Evolutionary conservation across 1,284 basidiomycete species (phyloP).

Genomic region (Pascua guehoae): DNA sequence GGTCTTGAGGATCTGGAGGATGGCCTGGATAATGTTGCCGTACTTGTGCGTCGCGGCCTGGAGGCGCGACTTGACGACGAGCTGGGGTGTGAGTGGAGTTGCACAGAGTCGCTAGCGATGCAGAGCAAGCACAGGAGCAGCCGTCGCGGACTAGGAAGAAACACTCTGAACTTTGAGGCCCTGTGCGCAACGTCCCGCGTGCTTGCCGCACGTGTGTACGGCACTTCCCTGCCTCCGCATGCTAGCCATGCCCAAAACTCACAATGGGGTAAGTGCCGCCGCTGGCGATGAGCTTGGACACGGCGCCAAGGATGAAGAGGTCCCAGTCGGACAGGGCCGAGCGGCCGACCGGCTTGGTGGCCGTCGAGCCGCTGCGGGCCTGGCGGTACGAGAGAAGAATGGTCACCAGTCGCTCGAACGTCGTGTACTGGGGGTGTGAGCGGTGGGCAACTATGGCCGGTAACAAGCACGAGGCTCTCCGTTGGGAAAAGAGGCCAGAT

Average conservation of each 20-base stretch:
- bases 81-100: slow-evolving; percentile 17
- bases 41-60: slow-evolving; percentile 52
- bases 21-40: slow-evolving; percentile 43
- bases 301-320: slow-evolving; percentile 82
- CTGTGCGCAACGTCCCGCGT: background rate
- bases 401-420: slow-evolving; percentile 68
- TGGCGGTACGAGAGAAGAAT: slow-evolving; percentile 33
- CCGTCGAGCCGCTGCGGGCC: slow-evolving; percentile 51
- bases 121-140: background rate
- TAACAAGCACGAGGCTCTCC: background rate
- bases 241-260: slow-evolving; percentile 16
- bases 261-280: slow-evolving; percentile 49
- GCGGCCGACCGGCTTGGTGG: slow-evolving; percentile 46
- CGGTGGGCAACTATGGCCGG: too few species aligned
- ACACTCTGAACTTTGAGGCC: too few species aligned
- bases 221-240: background rate
- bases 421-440: slow-evolving; percentile 58
- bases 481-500: too few species aligned
- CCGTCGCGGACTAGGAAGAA: too few species aligned
- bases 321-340: slow-evolving; percentile 70
- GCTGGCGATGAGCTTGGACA: slow-evolving; percentile 68
- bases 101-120: too few species aligned
- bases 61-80: slow-evolving; percentile 50
- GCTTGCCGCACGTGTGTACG: background rate
- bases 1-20: slow-evolving; percentile 60